phyloP scores from a whole-genome alignment of 2,329 filamentous ascomycete species.

The Seiridium unicorne region DNA sequence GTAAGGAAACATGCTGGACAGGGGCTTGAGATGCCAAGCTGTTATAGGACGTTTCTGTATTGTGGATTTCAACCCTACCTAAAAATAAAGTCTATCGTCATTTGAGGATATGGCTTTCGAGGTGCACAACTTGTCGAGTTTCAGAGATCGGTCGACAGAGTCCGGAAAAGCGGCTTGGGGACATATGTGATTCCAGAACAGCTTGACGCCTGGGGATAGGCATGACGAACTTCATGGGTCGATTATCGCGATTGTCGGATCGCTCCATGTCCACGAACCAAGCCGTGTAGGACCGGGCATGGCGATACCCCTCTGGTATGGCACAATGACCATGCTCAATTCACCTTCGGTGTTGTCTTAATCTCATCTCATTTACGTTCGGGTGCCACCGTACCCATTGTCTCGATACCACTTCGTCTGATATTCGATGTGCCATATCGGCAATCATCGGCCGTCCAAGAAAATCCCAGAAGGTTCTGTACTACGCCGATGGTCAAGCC shows the following conservation, averaged over 20 bases:
- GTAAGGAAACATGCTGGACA: not conserved
- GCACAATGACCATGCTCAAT: not conserved
- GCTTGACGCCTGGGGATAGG: too few species aligned
- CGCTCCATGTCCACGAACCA: too few species aligned
- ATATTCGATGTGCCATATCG: not conserved
- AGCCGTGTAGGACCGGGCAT: too few species aligned
- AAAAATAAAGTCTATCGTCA: not conserved
- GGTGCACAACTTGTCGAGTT: not conserved
- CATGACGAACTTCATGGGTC: too few species aligned
- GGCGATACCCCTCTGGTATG: too few species aligned
- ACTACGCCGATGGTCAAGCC: not conserved
- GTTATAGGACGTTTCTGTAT: not conserved
- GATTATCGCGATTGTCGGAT: too few species aligned
- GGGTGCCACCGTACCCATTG: not conserved
- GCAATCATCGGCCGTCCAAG: not conserved
- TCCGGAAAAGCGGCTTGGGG: not conserved
- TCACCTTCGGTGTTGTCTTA: not conserved
- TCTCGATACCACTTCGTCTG: not conserved
- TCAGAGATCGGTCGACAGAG: not conserved
- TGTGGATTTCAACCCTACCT: not conserved
- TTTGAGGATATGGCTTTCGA: not conserved
- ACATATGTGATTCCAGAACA: too few species aligned
- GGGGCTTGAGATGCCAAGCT: conserved; percentile 1
- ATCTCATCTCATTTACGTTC: not conserved
- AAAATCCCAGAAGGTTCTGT: not conserved